A percentile compares a stretch with the other conserved stretches of the same genome.
These are phyloP conservation scores for Chlorokybus atmophyticus DNA, from an alignment of 139 green algal species.

Conservation along the genomic window DNA sequence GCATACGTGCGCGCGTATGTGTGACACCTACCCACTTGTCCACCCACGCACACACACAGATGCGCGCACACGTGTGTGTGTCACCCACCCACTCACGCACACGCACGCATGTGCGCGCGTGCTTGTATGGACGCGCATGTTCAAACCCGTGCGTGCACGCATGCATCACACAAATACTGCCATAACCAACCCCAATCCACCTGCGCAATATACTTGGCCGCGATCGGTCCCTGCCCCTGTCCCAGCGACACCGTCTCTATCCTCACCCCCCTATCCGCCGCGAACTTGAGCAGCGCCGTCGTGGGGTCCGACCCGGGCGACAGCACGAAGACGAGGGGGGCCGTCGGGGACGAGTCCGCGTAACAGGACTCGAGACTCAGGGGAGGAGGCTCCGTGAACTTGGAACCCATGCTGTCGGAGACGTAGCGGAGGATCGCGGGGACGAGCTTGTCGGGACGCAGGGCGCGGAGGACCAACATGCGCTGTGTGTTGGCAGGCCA, in stretches of 20 bases:
- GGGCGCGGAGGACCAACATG: conserved; percentile 42
- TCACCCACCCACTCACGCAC: no score
- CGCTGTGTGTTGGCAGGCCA: no score
- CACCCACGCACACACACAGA: no score
- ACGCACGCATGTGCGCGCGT: no score
- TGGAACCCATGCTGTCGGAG: conserved; percentile 38
- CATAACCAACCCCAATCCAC: no score
- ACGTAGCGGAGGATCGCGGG: conserved; percentile 41
- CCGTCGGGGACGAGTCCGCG: conserved; percentile 44
- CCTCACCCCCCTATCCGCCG: conserved; percentile 36
- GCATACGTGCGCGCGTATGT: no score
- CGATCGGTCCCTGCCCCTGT: conserved; percentile 62
- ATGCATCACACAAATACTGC: no score
- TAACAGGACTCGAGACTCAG: conserved; percentile 60
- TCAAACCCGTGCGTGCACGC: no score
- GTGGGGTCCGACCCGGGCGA: conserved; percentile 55
- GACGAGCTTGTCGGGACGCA: conserved; percentile 48
- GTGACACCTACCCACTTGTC: no score
- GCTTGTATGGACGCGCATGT: no score
- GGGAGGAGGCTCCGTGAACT: conserved; percentile 61
- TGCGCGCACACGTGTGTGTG: no score
- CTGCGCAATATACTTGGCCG: conserved; percentile 48
- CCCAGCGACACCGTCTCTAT: conserved; percentile 59
- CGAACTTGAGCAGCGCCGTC: conserved; percentile 54
- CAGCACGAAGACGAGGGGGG: conserved; percentile 64